Evolutionary conservation across 2,329 filamentous ascomycete genomes (phyloP).

Genomic region (Aspergillus hiratsukae): DNA sequence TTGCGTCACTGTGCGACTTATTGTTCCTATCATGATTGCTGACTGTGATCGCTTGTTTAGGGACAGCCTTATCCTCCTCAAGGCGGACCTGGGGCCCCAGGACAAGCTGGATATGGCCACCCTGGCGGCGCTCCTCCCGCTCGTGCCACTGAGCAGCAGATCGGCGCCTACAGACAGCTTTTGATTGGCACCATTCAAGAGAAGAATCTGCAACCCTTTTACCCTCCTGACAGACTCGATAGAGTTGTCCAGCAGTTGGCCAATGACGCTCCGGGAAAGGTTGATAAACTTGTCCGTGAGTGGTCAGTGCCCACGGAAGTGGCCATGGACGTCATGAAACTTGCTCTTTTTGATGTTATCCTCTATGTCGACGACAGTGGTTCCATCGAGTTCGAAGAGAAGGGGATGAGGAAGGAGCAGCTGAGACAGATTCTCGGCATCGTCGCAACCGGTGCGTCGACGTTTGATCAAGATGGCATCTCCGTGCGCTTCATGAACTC

Average conservation of each 20-base stretch:
- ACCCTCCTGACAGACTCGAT: conserved; percentile 49
- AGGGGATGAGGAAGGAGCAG: conserved; percentile 63
- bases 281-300: conserved; percentile 53
- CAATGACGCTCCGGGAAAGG: conserved; percentile 37
- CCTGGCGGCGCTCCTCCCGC: conserved; percentile 29
- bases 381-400: conserved; percentile 65
- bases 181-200: conserved; percentile 56
- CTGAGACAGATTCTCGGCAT: conserved; percentile 60
- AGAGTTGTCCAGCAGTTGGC: conserved; percentile 28
- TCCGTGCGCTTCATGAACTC: conserved; percentile 68
- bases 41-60: conserved; percentile 13
- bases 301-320: conserved; percentile 58
- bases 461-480: conserved; percentile 67
- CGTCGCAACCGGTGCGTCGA: conserved; percentile 60
- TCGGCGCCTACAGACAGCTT: conserved; percentile 53
- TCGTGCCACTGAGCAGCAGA: conserved; percentile 46
- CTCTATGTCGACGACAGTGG: conserved; percentile 66
- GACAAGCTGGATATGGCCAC: conserved; percentile 10
- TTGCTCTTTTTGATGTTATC: conserved; percentile 59
- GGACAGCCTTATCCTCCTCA: conserved; percentile 27
- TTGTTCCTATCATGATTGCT: not conserved
- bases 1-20: not conserved
- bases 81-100: conserved; percentile 25
- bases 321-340: conserved; percentile 59
- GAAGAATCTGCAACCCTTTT: conserved; percentile 56